Evolutionary conservation across 1,284 basidiomycete species (phyloP), one percentile per base, ranked within the genome.

Genomic region (Ustilago nuda): DNA sequence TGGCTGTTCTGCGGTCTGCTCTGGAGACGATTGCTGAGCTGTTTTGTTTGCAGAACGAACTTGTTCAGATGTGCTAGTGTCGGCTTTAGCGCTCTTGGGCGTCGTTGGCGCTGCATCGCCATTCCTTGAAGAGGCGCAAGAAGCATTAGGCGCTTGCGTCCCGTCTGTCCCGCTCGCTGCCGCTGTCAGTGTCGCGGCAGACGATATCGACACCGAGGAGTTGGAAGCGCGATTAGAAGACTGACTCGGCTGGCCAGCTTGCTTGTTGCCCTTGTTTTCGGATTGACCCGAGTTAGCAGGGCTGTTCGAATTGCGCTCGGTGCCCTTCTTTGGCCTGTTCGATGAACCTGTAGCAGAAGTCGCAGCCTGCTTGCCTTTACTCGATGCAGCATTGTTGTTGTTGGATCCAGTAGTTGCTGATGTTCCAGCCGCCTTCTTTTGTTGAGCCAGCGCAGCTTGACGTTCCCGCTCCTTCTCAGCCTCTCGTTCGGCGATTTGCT

Each of bases 401-500:
- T 32, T 30, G n/a, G 27, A 30, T 3, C 41, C 58, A 48, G 51
- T 32, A 12, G 36, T 36, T 8, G 45, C 48, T 15, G 53, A 46
- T 46, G 54, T 15, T 27, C 53, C 43, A 30, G 66, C n/a, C 39
- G 63, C 57, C 43, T 70, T 66, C 3, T 23, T 66, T 56, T 75
- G 66, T 27, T 57, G 63, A 6, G 64, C 51, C 8, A 51, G 35
- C 2, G 51, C 13, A 12, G 71, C 60, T 37, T 66, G 65, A 19
- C 56, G 65, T 56, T 69, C 60, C 30, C 61, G 37, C 48, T 67
- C 63, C 46, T 64, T 67, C 33, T 72, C 72, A 45, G 67, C 70
- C 41, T 72, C 67, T 35, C 70, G 74, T 32, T 78, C 73, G 12
- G 76, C 67, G 41, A 80, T 45, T 50, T 76, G 76, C 64, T 72